These are phyloP conservation scores for Termitomyces sp. DNA, from an alignment of 768 basidiomycete genomes.

Conservation along the genomic window DNA sequence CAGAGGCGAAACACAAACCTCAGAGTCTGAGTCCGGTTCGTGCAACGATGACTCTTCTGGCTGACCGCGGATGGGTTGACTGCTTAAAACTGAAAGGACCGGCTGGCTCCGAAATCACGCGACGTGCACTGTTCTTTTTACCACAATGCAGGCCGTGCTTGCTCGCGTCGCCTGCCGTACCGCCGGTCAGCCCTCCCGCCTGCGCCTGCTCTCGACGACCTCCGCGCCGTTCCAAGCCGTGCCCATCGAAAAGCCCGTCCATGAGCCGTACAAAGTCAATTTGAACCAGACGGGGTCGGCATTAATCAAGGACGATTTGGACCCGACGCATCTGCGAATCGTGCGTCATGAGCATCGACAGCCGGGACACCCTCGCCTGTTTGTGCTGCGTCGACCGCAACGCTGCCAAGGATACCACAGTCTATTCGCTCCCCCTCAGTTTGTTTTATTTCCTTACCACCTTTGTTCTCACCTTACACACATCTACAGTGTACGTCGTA, in stretches of 20 bases:
- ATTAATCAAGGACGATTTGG: too few species aligned
- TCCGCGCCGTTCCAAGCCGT: conserved; percentile 30
- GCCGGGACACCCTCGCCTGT: conserved; percentile 96
- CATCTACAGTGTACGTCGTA: conserved; percentile 83
- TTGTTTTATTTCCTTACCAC: conserved; percentile 28
- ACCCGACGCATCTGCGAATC: too few species aligned
- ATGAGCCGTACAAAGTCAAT: conserved; percentile 90
- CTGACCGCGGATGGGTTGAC: too few species aligned
- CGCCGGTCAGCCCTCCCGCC: neutral
- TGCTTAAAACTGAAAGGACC: too few species aligned
- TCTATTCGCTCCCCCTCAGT: conserved; percentile 99
- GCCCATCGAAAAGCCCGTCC: conserved; percentile 63
- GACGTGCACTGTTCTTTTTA: neutral
- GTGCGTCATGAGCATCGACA: conserved; percentile 98
- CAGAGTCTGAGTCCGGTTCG: too few species aligned
- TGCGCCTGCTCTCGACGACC: conserved; percentile 9
- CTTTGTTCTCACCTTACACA: neutral
- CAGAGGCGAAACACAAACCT: too few species aligned
- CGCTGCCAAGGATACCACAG: conserved; percentile 70
- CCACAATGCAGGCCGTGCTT: conserved; percentile 14
- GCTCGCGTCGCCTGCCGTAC: conserved; percentile 2
- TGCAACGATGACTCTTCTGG: too few species aligned
- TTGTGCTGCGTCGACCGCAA: conserved; percentile 90
- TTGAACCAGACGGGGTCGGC: conserved; percentile 91
- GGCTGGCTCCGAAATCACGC: conserved; percentile 17